Evolutionary conservation across 2,329 filamentous ascomycete genomes (phyloP).

Genomic region (Exserohilum turcica): DNA sequence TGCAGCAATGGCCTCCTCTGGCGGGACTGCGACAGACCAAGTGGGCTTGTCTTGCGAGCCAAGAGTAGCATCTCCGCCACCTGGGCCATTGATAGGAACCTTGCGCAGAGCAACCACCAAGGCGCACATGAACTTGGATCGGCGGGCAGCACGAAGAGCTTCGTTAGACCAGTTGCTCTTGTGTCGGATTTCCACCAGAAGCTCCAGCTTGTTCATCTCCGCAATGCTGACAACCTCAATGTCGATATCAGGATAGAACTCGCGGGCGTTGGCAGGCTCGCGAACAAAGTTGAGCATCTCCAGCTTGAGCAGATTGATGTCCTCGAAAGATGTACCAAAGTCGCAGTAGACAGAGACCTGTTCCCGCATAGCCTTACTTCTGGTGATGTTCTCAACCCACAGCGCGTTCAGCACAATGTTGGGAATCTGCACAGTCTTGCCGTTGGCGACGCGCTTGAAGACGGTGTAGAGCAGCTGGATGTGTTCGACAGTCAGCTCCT

Average conservation of each 20-base stretch:
- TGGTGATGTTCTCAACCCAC: slow-evolving; percentile 95
- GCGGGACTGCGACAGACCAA: slow-evolving; percentile 78
- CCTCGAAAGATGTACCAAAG: slow-evolving; percentile 87
- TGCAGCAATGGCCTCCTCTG: slow-evolving; percentile 68
- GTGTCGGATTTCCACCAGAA: slow-evolving; percentile 84
- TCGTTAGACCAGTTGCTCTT: slow-evolving; percentile 74
- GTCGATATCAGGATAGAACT: slow-evolving; percentile 84
- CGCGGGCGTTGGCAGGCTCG: slow-evolving; percentile 81
- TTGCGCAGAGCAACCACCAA: slow-evolving; percentile 82
- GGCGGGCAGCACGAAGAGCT: slow-evolving; percentile 74
- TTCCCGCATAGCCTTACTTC: slow-evolving; percentile 91
- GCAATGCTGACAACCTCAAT: slow-evolving; percentile 79
- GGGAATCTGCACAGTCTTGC: slow-evolving; percentile 80
- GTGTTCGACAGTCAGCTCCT: slow-evolving; percentile 82
- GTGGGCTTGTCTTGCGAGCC: slow-evolving; percentile 71
- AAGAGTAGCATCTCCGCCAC: slow-evolving; percentile 69
- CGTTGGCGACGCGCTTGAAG: slow-evolving; percentile 81
- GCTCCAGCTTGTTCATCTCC: slow-evolving; percentile 83
- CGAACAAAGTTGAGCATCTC: slow-evolving; percentile 88
- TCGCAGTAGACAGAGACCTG: slow-evolving; percentile 77
- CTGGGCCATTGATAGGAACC: slow-evolving; percentile 83
- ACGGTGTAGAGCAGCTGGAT: slow-evolving; percentile 94
- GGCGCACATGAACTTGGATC: slow-evolving; percentile 97
- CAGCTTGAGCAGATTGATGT: slow-evolving; percentile 79
- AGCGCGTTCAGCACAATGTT: slow-evolving; percentile 90